Evolutionary conservation across 208 protist species (phyloP).

Genomic region (Crithidia mellificae): DNA sequence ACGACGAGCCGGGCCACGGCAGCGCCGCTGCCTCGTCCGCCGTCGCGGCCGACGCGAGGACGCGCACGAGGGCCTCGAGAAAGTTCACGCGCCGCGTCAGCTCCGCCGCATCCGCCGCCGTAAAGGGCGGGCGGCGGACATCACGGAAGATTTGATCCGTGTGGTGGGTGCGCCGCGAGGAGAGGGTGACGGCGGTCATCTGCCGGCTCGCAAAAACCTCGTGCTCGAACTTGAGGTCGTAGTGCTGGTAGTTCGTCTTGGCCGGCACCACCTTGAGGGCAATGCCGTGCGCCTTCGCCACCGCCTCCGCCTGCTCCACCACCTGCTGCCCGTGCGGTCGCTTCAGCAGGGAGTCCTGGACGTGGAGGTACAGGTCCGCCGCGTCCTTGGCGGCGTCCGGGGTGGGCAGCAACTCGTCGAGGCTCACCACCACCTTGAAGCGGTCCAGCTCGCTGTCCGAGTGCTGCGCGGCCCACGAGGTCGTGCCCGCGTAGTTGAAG

Average conservation of each 20-base stretch:
- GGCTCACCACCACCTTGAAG: constrained; percentile 57
- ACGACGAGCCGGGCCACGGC: constrained; percentile 43
- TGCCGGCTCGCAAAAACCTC: constrained; percentile 77
- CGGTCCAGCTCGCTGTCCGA: constrained; percentile 55
- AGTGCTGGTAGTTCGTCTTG: constrained; percentile 84
- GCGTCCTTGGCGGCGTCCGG: constrained; percentile 17
- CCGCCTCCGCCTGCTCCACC: constrained; percentile 48
- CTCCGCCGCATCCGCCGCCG: constrained; percentile 21
- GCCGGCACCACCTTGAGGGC: constrained; percentile 52
- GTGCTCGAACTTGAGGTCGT: constrained; percentile 86
- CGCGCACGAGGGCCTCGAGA: constrained; percentile 59
- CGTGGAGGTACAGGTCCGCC: constrained; percentile 71
- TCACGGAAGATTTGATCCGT: constrained; percentile 73
- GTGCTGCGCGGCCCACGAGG: constrained; percentile 47
- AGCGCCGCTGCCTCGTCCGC: background rate
- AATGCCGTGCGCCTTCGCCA: constrained; percentile 43
- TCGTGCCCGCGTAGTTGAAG: constrained; percentile 76
- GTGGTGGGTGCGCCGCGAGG: constrained; percentile 48
- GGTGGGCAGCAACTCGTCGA: constrained; percentile 70
- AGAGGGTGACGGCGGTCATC: constrained; percentile 77
- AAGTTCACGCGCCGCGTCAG: constrained; percentile 56
- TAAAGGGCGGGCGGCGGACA: constrained; percentile 30
- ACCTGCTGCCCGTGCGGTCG: constrained; percentile 48
- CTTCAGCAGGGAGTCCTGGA: constrained; percentile 65
- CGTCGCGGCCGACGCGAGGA: constrained; percentile 25